Evolutionary conservation across 768 basidiomycete genomes (phyloP).

Genomic region (Lactarius indigo): DNA sequence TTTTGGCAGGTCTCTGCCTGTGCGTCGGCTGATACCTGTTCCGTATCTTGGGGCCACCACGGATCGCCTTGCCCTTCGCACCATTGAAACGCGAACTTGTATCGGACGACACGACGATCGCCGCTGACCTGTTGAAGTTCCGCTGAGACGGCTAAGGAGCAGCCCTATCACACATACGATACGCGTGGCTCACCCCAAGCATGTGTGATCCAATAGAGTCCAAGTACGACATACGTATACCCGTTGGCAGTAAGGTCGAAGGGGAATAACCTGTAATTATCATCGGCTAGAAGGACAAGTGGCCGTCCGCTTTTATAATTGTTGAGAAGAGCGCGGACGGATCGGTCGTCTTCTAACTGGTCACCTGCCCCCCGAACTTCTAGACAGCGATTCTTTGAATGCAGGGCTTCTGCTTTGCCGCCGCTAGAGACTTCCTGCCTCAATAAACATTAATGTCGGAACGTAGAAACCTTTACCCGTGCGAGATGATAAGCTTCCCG

Average conservation of each 20-base stretch:
- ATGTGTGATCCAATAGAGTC: slow-evolving; percentile 68
- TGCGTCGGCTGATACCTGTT: background rate
- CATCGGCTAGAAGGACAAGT: slow-evolving; percentile 68
- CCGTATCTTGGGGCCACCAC: slow-evolving; percentile 40
- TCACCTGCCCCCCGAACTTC: slow-evolving; percentile 50
- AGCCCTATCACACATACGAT: background rate
- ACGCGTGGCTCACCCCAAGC: slow-evolving; percentile 54
- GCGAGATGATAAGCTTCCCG: slow-evolving; percentile 75
- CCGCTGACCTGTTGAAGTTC: slow-evolving; percentile 56
- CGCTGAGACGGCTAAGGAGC: slow-evolving; percentile 37
- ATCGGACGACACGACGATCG: slow-evolving; percentile 58
- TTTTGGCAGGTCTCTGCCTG: background rate
- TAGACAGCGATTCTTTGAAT: slow-evolving; percentile 40
- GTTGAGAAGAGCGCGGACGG: slow-evolving; percentile 63
- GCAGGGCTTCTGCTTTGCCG: slow-evolving; percentile 61
- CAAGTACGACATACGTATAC: slow-evolving; percentile 56
- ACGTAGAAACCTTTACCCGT: slow-evolving; percentile 53
- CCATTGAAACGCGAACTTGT: slow-evolving; percentile 85
- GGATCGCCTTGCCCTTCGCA: slow-evolving; percentile 63
- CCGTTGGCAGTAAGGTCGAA: slow-evolving; percentile 53
- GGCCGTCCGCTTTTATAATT: slow-evolving; percentile 55
- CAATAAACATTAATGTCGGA: background rate
- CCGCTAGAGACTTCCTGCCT: slow-evolving; percentile 43
- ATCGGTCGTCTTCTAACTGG: slow-evolving; percentile 65
- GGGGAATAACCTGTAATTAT: slow-evolving; percentile 70